phyloP scores from a whole-genome alignment of 2,329 filamentous ascomycete species.

The Sphaerostilbella broomeana region DNA sequence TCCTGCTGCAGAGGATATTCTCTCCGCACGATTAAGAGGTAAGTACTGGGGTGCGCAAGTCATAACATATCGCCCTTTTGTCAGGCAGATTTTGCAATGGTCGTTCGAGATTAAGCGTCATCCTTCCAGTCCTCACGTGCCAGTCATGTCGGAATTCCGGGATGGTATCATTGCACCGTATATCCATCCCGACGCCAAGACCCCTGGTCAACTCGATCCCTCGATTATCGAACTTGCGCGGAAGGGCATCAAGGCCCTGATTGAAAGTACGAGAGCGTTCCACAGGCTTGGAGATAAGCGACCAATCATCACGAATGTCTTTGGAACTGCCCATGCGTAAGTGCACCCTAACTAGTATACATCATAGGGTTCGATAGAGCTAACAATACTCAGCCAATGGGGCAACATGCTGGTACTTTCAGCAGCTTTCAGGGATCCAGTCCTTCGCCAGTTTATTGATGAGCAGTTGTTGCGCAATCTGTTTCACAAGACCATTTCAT shows the following conservation, averaged over 20 bases:
- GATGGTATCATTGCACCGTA: conserved; percentile 31
- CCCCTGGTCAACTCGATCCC: conserved; percentile 34
- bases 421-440: conserved; percentile 65
- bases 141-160: conserved; percentile 29
- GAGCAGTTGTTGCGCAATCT: conserved; percentile 50
- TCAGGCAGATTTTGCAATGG: conserved; percentile 50
- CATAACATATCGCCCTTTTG: conserved; percentile 78
- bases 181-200: conserved; percentile 32
- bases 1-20: conserved; percentile 65
- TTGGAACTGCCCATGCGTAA: conserved; percentile 94
- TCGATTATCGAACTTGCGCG: conserved; percentile 49
- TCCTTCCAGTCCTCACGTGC: conserved; percentile 28
- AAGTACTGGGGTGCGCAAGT: conserved; percentile 94
- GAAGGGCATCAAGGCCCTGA: conserved; percentile 64
- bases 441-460: conserved; percentile 53
- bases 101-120: conserved; percentile 32
- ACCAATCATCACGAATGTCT: conserved; percentile 88
- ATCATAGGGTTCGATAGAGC: conserved; percentile 1
- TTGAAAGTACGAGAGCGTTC: conserved; percentile 82
- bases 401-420: conserved; percentile 89
- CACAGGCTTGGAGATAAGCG: conserved; percentile 56
- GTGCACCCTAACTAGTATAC: conserved; percentile 30
- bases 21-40: conserved; percentile 75
- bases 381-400: conserved; percentile 65
- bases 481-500: conserved; percentile 66